Percentiles rank a stretch among this genome's conserved stretches.
Evolutionary conservation across 2,329 filamentous ascomycete species (phyloP).

Genomic region (Pezicula neosporulosa): DNA sequence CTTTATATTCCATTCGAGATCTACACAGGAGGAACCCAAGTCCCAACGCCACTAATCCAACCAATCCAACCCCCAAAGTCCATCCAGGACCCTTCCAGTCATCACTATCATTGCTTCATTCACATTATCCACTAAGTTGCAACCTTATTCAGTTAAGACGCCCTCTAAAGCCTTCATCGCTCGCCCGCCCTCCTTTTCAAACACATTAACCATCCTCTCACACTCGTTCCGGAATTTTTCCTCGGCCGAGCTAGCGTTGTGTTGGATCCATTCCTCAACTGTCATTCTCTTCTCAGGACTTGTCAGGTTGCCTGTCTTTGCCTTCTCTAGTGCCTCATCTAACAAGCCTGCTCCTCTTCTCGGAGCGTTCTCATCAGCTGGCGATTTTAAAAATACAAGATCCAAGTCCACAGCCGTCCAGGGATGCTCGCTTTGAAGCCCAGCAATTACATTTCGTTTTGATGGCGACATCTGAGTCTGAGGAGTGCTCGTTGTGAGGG

Average conservation of each 20-base stretch:
- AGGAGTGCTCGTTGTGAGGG: slow-evolving; percentile 41
- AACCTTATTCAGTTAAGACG: slow-evolving; percentile 36
- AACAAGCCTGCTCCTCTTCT: slow-evolving; percentile 26
- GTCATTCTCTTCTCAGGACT: slow-evolving; percentile 84
- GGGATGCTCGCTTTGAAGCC: slow-evolving; percentile 51
- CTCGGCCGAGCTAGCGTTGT: slow-evolving; percentile 78
- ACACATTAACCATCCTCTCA: slow-evolving; percentile 75
- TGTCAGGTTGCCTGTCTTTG: slow-evolving; percentile 57
- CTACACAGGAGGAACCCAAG: too few relatives aligned
- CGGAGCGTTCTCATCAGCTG: slow-evolving; percentile 26
- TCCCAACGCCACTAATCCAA: too few relatives aligned
- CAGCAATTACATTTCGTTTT: slow-evolving; percentile 52
- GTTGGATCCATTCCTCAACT: slow-evolving; percentile 87
- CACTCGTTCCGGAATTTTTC: slow-evolving; percentile 75
- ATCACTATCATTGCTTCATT: too few relatives aligned
- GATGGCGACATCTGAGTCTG: slow-evolving; percentile 57
- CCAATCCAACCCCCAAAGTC: too few relatives aligned
- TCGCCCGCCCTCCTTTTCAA: slow-evolving; percentile 77
- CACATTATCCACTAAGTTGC: neutral
- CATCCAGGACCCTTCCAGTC: too few relatives aligned
- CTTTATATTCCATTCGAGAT: too few relatives aligned
- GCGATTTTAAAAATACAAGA: slow-evolving; percentile 52
- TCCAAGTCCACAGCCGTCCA: slow-evolving; percentile 82
- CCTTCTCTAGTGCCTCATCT: slow-evolving; percentile 41
- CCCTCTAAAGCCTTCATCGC: slow-evolving; percentile 78